Percentiles rank a stretch among this genome's conserved stretches.
Conservation (phyloP, 345 rosid species). For the Populus alba region DNA sequence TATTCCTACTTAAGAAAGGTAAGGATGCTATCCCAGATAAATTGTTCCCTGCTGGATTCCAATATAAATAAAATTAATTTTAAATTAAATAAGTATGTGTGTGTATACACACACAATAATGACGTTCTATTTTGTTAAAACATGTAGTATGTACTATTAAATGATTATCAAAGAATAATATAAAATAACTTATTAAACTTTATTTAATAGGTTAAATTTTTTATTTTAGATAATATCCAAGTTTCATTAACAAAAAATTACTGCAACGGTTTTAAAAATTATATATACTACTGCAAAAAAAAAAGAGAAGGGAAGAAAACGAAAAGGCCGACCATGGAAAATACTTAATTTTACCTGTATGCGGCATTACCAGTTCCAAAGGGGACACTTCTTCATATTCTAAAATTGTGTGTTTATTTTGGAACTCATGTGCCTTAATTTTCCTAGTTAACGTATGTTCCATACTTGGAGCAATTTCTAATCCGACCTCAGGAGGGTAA, state of each 20-base stretch:
- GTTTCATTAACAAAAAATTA: neutral
- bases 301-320: neutral
- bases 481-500: slow-evolving; percentile 42
- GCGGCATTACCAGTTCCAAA: slow-evolving; percentile 87
- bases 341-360: slow-evolving; percentile 50
- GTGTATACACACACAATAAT: too few species aligned
- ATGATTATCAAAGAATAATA: too few species aligned
- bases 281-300: neutral
- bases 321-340: neutral
- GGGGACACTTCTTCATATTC: slow-evolving; percentile 63
- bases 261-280: neutral
- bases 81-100: too few species aligned
- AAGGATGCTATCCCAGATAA: too few species aligned
- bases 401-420: slow-evolving; percentile 54
- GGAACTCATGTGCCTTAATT: slow-evolving; percentile 58
- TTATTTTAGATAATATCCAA: too few species aligned
- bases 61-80: too few species aligned
- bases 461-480: slow-evolving; percentile 85
- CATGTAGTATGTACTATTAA: too few species aligned
- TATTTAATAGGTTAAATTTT: too few species aligned
- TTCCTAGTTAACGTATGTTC: slow-evolving; percentile 63
- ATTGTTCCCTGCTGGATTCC: too few species aligned
- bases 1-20: too few species aligned
- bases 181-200: too few species aligned
- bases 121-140: too few species aligned